Evolutionary conservation across 2,329 filamentous ascomycete genomes (phyloP).

Genomic region (Aspergillus pseudoglaucus): DNA sequence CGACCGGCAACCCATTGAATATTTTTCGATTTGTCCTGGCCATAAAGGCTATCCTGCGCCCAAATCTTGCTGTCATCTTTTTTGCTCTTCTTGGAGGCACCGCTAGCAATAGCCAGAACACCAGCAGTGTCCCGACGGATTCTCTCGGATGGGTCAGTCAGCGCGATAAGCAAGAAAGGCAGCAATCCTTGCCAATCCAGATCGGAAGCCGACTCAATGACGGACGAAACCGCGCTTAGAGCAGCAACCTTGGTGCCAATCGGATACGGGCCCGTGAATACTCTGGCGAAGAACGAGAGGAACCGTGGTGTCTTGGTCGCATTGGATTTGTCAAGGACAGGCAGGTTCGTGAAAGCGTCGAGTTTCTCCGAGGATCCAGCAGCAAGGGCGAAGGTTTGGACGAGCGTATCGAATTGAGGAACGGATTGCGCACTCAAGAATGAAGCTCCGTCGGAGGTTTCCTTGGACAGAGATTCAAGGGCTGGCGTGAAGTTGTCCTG

Average conservation of each 20-base stretch:
- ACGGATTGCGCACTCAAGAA: conserved; percentile 31
- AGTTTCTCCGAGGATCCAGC: conserved; percentile 24
- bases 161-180: conserved; percentile 71
- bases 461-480: conserved; percentile 26
- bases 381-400: conserved; percentile 31
- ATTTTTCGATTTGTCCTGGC: conserved; percentile 41
- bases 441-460: conserved; percentile 24
- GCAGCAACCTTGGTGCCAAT: conserved; percentile 63
- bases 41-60: conserved; percentile 62
- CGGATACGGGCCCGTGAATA: conserved; percentile 68
- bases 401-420: conserved; percentile 33
- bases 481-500: conserved; percentile 26
- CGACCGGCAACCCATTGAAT: conserved; percentile 55
- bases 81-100: conserved; percentile 44
- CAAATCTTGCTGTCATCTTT: conserved; percentile 44
- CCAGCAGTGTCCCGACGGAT: conserved; percentile 71
- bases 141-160: conserved; percentile 68
- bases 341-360: conserved; percentile 31
- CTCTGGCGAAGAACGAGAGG: conserved; percentile 66
- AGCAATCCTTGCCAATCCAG: conserved; percentile 70
- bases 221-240: conserved; percentile 56
- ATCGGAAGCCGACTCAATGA: conserved; percentile 46
- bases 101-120: conserved; percentile 53
- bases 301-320: conserved; percentile 60
- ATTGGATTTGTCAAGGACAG: conserved; percentile 27